Evolutionary conservation across 257 asterid genomes (phyloP), one percentile per base, ranked within the genome.

Genomic region (Primulina tabacum): DNA sequence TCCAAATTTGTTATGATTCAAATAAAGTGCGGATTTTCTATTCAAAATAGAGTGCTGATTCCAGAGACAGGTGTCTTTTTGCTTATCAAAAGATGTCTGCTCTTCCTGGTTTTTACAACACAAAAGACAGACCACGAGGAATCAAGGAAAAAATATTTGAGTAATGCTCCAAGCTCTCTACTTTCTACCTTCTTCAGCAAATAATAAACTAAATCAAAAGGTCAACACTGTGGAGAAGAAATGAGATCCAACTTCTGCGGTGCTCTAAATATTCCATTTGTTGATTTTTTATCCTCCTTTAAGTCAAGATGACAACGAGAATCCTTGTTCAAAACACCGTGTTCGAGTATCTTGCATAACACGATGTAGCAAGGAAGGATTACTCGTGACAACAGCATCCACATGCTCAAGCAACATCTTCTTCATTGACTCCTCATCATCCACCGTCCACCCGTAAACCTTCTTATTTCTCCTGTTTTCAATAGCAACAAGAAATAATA

Each of bases 381-480:
- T 85, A 76, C 97, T 80, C 3, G 98, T 90, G 35, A 92, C 86
- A 59, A 92, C 85, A 70, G 85, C 97, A 77, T 92, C 98, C 71
- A 88, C 97, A 14, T 69, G 78, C 85, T 85, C 88, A 60, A 37
- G 58, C 81, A 92, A 64, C 96, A 92, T 83, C 62, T 73, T 83
- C 81, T 77, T 79, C 97, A 92, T 92, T 32, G 82, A 73, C 61
- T 71, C 84, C 80, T 88, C 90, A 28, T 90, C 93, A 65, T 92
- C 96, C 20, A 92, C 98, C 0, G 97, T 88, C 98, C 98, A 92
- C 3, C 90, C 92, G 55, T 82, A 92, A 20, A 90, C 97, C 83
- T 88, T 90, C 85, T 92, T 92, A 24, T 83, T 82, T 77, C 88
- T 84, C 87, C 98, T 92, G 92, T 79, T 64, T 29, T 20, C 40